A percentile compares a stretch with the other conserved stretches of the same genome.
These are phyloP conservation scores for Penicillium sp. DNA, from an alignment of 2,329 filamentous ascomycete genomes.

Conservation along the genomic window DNA sequence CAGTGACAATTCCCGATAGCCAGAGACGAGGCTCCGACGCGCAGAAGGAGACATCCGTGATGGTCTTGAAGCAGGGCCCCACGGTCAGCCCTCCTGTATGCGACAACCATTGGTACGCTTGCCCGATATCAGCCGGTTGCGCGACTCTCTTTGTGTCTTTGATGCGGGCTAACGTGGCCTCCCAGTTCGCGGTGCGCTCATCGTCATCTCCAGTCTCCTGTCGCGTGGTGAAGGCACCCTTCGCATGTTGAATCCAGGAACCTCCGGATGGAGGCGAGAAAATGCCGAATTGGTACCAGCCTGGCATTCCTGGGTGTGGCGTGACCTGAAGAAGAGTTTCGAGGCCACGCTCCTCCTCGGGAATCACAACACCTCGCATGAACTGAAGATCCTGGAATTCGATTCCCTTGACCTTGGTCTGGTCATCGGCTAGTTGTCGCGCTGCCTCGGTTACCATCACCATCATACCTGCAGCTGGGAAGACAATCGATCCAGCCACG, in stretches of 20 bases:
- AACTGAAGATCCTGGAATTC: constrained; percentile 18
- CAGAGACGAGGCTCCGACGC: constrained; percentile 11
- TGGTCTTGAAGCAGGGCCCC: constrained; percentile 16
- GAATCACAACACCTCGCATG: constrained; percentile 17
- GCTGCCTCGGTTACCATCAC: constrained; percentile 23
- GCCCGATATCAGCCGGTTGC: constrained; percentile 8
- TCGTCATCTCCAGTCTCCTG: constrained; percentile 5
- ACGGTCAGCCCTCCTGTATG: constrained; percentile 17
- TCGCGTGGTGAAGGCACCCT: constrained; percentile 12
- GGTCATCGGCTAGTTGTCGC: constrained; percentile 12
- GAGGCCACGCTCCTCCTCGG: constrained; percentile 15
- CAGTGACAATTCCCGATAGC: constrained; percentile 12
- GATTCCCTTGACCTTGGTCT: constrained; percentile 11
- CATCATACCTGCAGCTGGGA: constrained; percentile 23
- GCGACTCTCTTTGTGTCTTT: constrained; percentile 15
- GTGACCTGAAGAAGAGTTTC: constrained; percentile 17
- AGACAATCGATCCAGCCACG: constrained; percentile 20
- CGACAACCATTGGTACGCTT: constrained; percentile 20
- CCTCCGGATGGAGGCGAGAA: constrained; percentile 17
- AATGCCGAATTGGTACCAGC: constrained; percentile 20
- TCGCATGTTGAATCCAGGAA: constrained; percentile 19
- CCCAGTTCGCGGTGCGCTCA: constrained; percentile 13
- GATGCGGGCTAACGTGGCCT: constrained; percentile 10
- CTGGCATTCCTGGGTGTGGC: constrained; percentile 13
- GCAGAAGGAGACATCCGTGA: constrained; percentile 12